phyloP scores from a whole-genome alignment of 148 eudicot species.

The Dianthus caryophyllus region DNA sequence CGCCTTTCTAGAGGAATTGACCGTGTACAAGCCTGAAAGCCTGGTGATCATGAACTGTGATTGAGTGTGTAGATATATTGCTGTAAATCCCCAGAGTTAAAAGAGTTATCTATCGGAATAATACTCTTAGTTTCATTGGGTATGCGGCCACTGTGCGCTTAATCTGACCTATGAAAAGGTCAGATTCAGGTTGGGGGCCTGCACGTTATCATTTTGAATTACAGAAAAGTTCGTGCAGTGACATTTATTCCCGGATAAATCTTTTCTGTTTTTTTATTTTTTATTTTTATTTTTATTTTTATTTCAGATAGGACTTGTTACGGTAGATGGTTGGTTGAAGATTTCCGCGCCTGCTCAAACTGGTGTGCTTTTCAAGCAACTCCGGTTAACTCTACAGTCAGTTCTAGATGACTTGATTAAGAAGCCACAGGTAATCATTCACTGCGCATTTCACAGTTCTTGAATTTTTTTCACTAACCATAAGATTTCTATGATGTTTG shows the following conservation, averaged over 20 bases:
- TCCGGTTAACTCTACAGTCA: constrained; percentile 72
- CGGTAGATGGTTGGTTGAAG: constrained; percentile 84
- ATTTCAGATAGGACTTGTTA: constrained; percentile 74
- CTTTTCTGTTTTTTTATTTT: constrained; percentile 7
- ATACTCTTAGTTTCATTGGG: no score
- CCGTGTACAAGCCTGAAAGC: neutral
- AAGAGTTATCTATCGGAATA: no score
- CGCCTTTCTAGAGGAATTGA: neutral
- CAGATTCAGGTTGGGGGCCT: no score
- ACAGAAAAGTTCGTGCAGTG: neutral
- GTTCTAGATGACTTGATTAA: constrained; percentile 71
- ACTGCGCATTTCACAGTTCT: neutral
- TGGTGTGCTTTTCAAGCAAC: constrained; percentile 91
- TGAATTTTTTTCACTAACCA: neutral
- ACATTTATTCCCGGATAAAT: neutral
- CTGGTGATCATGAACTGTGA: neutral
- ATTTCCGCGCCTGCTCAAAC: constrained; percentile 92
- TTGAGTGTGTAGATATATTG: neutral
- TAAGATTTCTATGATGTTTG: neutral
- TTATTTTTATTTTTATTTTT: no score
- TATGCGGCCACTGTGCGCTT: no score
- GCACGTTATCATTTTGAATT: neutral
- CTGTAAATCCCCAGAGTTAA: neutral
- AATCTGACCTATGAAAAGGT: no score
- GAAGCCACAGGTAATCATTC: constrained; percentile 65